Percentiles rank a stretch among this genome's conserved stretches.
Evolutionary conservation across 768 basidiomycete genomes (phyloP).

Genomic region (Lactifluus pinguis): DNA sequence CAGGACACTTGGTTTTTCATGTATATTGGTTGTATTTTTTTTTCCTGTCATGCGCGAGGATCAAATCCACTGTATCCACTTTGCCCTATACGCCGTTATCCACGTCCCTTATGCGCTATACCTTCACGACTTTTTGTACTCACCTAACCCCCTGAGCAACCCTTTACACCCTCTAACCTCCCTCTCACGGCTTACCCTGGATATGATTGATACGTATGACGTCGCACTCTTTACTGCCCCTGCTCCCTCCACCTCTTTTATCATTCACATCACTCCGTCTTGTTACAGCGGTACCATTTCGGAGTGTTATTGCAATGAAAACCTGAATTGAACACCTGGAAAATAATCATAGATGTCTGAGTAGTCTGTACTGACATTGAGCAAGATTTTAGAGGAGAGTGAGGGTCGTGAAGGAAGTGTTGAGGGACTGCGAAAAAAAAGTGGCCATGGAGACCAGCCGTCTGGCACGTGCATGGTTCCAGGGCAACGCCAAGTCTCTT

Average conservation of each 20-base stretch:
- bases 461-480: not conserved
- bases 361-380: not conserved
- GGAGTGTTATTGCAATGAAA: constrained; percentile 9
- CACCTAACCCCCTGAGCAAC: constrained; percentile 11
- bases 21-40: constrained; percentile 19
- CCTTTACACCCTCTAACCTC: not conserved
- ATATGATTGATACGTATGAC: constrained; percentile 20
- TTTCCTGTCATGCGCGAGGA: constrained; percentile 15
- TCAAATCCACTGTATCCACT: constrained; percentile 17
- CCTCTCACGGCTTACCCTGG: constrained; percentile 8
- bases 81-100: constrained; percentile 1
- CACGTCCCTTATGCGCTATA: constrained; percentile 13
- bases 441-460: not conserved
- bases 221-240: constrained; percentile 7
- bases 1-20: constrained; percentile 12
- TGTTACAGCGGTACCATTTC: not conserved
- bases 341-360: not conserved
- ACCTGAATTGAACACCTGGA: constrained; percentile 10
- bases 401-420: not conserved
- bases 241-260: constrained; percentile 12
- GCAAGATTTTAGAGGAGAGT: not conserved
- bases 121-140: constrained; percentile 12
- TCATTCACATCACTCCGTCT: constrained; percentile 10
- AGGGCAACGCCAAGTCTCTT: not conserved
- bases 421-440: not conserved